Conservation (phyloP, 2,329 filamentous ascomycete genomes). For the Pseudogymnoascus sp. region DNA sequence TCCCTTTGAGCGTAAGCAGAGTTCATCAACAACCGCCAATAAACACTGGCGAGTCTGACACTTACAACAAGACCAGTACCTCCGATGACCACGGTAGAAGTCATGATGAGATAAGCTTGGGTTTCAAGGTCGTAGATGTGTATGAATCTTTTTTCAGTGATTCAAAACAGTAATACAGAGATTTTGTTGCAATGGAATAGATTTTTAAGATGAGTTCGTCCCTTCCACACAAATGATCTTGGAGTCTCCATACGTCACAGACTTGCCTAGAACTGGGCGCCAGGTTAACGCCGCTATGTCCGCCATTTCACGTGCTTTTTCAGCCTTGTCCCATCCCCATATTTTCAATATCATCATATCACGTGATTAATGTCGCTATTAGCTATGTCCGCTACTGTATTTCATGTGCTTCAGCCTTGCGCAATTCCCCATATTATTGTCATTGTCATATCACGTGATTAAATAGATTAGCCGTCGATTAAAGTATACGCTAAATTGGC, state of each 20-base stretch:
- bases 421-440: not conserved
- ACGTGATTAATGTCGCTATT: not conserved
- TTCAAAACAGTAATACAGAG: not conserved
- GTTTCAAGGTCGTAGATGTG: not conserved
- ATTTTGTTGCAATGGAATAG: not conserved
- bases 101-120: slow-evolving; percentile 28
- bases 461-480: not conserved
- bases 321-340: not conserved
- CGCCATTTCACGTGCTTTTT: not conserved
- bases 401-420: not conserved
- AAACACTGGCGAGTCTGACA: slow-evolving; percentile 9
- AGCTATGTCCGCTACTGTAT: not conserved
- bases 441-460: not conserved
- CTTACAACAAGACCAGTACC: slow-evolving; percentile 41
- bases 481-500: slow-evolving; percentile 6
- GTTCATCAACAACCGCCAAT: not conserved
- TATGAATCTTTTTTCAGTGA: not conserved
- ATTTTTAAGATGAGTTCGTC: not conserved
- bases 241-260: not conserved
- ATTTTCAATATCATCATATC: not conserved
- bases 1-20: slow-evolving; percentile 35
- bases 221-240: not conserved
- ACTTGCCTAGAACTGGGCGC: not conserved
- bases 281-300: not conserved
- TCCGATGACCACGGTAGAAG: slow-evolving; percentile 36